Evolutionary conservation across 2,329 filamentous ascomycete species (phyloP).

Genomic region (Trichoderma sp.): DNA sequence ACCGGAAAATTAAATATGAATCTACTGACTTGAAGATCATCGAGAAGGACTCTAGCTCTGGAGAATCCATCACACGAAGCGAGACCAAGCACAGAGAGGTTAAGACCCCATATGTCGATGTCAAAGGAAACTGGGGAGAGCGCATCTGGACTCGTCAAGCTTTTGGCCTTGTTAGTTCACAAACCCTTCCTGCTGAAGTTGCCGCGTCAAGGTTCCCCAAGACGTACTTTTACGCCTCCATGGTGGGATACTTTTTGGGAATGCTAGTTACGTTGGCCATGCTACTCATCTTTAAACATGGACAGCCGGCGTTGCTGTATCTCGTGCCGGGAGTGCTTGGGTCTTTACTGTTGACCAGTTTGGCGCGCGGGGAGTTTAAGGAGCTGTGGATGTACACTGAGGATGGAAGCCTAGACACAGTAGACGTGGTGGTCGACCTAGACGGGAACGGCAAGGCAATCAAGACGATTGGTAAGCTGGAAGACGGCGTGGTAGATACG

Average conservation of each 20-base stretch:
- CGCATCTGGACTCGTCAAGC: constrained; percentile 67
- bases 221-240: constrained; percentile 77
- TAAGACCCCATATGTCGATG: constrained; percentile 56
- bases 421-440: constrained; percentile 57
- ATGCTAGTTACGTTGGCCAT: constrained; percentile 76
- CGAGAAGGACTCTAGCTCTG: constrained; percentile 36
- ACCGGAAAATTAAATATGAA: constrained; percentile 60
- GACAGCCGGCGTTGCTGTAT: constrained; percentile 89
- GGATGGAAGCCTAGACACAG: constrained; percentile 58
- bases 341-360: constrained; percentile 73
- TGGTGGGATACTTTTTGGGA: constrained; percentile 75
- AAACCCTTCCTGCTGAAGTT: constrained; percentile 33
- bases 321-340: constrained; percentile 83
- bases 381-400: constrained; percentile 85
- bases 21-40: constrained; percentile 37
- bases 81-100: constrained; percentile 48
- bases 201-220: constrained; percentile 67
- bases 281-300: constrained; percentile 75
- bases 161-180: constrained; percentile 30
- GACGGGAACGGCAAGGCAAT: constrained; percentile 51
- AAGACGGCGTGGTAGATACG: constrained; percentile 41
- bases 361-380: constrained; percentile 68
- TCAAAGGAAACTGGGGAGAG: constrained; percentile 79
- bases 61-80: constrained; percentile 38
- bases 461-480: constrained; percentile 41